These are phyloP conservation scores for Castanospermum australe DNA, from an alignment of 306 rosid species.

Conservation along the genomic window DNA sequence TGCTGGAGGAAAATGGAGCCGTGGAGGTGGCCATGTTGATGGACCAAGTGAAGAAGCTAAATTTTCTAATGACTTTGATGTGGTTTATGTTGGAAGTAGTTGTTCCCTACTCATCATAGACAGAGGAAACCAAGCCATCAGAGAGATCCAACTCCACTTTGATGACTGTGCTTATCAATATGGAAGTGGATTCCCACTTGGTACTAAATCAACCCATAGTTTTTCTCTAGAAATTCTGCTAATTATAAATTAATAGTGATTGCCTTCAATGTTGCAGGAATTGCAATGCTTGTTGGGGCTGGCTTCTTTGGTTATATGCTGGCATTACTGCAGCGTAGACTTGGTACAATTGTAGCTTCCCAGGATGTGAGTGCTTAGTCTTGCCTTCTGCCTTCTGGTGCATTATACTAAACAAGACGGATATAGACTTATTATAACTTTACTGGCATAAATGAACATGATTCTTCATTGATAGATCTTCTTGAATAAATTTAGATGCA, in stretches of 20 bases:
- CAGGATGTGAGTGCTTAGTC: constrained; percentile 55
- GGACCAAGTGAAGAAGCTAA: constrained; percentile 95
- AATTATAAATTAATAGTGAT: constrained; percentile 15
- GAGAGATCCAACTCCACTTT: constrained; percentile 88
- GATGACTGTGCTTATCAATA: constrained; percentile 97
- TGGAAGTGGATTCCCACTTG: constrained; percentile 85
- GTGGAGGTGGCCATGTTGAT: constrained; percentile 80
- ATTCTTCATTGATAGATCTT: neutral
- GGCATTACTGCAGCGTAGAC: constrained; percentile 81
- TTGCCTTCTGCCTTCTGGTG: constrained; percentile 13
- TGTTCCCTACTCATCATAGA: constrained; percentile 86
- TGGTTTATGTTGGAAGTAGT: constrained; percentile 88
- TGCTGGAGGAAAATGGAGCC: constrained; percentile 85
- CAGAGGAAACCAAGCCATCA: constrained; percentile 83
- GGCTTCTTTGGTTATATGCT: constrained; percentile 92
- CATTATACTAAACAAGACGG: constrained; percentile 1
- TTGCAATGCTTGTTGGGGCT: constrained; percentile 76
- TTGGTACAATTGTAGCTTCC: constrained; percentile 64
- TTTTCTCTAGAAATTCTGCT: neutral
- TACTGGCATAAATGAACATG: neutral
- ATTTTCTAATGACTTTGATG: constrained; percentile 88
- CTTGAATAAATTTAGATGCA: neutral
- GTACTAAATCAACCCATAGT: constrained; percentile 34
- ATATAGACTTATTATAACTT: neutral
- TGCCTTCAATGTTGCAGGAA: constrained; percentile 51